Base-by-base conservation (phyloP, 2,329 filamentous ascomycete genomes). In the Cryphonectria naterciae region DNA sequence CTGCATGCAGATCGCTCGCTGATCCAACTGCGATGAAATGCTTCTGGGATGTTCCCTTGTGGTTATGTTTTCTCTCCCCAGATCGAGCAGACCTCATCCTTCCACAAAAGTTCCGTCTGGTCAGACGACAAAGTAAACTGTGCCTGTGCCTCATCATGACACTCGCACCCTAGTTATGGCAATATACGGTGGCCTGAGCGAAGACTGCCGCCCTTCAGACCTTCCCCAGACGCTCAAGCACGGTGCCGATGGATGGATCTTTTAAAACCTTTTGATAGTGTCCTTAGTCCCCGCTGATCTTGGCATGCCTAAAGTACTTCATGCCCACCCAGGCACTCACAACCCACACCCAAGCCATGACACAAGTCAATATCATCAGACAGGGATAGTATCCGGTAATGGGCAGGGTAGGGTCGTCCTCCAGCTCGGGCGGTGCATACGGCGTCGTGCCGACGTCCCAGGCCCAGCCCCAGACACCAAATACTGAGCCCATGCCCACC, bases 271-370 rank as follows among this genome's bases (percentile, higher is more conserved):
- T 25, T 19, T 8, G 25, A 2, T 5, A 41, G 22, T 5, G 11
- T 5, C 17, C 46, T 82, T 75, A 93, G 78, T 90, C 88, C 43
- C 87, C 87, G 70, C 84, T 88, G 71, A 98, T 97, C 83, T 97
- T 97, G 46, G 96, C 95, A 85, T 99, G 96, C 76, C 95, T 90
- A 79, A 99, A 99, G 81, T 98, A 98, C 80, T 99, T 99, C 95
- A 99, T 98, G 35, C 96, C 96, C 65, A 98, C 92, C 96, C 96
- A 99, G 15, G 97, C 96, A 70, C 97, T 91, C 17, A 97, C 90
- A 25, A 98, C 96, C 96, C 96, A 99, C 7, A 98, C 94, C 96
- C 96, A 99, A 25, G 95, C 94, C 93, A 99, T 98, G 39, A 99
- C 93, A 64, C 91, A 91, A 4, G 95, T 98, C 75, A 98, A 84